phyloP scores from a whole-genome alignment of 2,329 filamentous ascomycete genomes.

The Apiospora sp. region DNA sequence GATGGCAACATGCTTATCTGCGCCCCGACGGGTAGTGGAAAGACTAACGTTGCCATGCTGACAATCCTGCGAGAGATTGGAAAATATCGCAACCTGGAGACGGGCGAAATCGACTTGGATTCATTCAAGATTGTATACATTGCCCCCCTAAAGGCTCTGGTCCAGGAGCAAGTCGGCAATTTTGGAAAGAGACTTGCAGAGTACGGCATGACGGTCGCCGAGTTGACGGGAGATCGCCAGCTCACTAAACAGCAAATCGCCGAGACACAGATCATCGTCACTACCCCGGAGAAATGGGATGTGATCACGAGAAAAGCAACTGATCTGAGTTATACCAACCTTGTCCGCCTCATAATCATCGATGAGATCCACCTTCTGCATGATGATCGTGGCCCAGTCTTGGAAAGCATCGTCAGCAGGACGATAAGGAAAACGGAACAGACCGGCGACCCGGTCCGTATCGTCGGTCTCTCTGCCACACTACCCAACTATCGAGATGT shows the following conservation, averaged over 20 bases:
- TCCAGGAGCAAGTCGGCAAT: slow-evolving; percentile 98
- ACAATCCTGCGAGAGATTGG: slow-evolving; percentile 96
- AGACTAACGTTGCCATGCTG: slow-evolving; percentile 98
- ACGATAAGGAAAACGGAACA: slow-evolving; percentile 94
- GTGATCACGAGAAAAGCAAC: slow-evolving; percentile 98
- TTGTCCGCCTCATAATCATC: slow-evolving; percentile 95
- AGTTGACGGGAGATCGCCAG: slow-evolving; percentile 96
- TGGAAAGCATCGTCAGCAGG: slow-evolving; percentile 95
- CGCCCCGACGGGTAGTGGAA: slow-evolving; percentile 95
- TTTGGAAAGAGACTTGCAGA: slow-evolving; percentile 90
- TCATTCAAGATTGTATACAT: slow-evolving; percentile 99
- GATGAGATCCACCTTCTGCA: slow-evolving; percentile 98
- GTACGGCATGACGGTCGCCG: slow-evolving; percentile 92
- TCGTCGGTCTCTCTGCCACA: slow-evolving; percentile 92
- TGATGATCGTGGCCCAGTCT: slow-evolving; percentile 93
- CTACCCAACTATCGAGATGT: slow-evolving; percentile 97
- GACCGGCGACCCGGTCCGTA: slow-evolving; percentile 89
- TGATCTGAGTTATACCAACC: slow-evolving; percentile 93
- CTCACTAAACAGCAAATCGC: slow-evolving; percentile 98
- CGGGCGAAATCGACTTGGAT: slow-evolving; percentile 94
- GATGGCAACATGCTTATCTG: slow-evolving; percentile 99
- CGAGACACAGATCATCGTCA: slow-evolving; percentile 97
- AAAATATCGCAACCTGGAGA: slow-evolving; percentile 87
- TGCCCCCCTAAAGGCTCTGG: slow-evolving; percentile 91
- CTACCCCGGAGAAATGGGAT: slow-evolving; percentile 98